phyloP scores from a whole-genome alignment of 257 asterid species.

The Eustoma russellianum region DNA sequence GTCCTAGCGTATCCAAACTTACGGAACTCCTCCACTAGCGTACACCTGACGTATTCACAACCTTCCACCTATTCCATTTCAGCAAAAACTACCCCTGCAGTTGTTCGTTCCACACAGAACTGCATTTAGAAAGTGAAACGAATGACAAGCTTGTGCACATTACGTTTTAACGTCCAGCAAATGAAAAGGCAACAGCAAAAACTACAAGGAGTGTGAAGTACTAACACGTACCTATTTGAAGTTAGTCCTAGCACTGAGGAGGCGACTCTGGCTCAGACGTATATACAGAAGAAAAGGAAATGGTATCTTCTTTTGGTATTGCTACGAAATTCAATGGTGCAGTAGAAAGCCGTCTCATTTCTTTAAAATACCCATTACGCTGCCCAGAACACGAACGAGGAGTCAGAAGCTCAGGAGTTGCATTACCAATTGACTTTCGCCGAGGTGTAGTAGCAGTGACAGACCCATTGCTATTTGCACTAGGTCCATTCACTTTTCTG shows the following conservation, averaged over 20 bases:
- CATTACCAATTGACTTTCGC: conserved; percentile 57
- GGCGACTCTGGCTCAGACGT: conserved; percentile 95
- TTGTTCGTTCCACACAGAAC: too few species aligned
- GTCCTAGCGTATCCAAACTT: too few species aligned
- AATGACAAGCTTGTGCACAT: too few species aligned
- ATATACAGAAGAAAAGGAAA: conserved; percentile 75
- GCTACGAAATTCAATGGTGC: conserved; percentile 64
- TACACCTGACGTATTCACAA: too few species aligned
- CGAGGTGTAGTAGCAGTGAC: conserved; percentile 95
- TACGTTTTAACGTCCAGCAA: too few species aligned
- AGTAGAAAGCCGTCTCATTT: conserved; percentile 78
- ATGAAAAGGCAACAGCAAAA: neutral
- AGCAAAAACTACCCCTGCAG: too few species aligned
- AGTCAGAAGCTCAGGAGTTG: conserved; percentile 56
- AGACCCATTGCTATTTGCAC: conserved; percentile 55
- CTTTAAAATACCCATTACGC: conserved; percentile 56
- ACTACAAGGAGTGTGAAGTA: too few species aligned
- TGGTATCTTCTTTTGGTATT: conserved; percentile 72
- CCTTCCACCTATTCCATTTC: too few species aligned
- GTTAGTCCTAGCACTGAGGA: conserved; percentile 41
- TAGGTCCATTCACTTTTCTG: conserved; percentile 43
- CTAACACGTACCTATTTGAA: conserved; percentile 22
- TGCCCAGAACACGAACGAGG: conserved; percentile 78
- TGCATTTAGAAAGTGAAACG: too few species aligned
- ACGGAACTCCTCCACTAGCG: too few species aligned